Evolutionary conservation across 2,329 filamentous ascomycete genomes (phyloP).

Genomic region (Shiraia sp.): DNA sequence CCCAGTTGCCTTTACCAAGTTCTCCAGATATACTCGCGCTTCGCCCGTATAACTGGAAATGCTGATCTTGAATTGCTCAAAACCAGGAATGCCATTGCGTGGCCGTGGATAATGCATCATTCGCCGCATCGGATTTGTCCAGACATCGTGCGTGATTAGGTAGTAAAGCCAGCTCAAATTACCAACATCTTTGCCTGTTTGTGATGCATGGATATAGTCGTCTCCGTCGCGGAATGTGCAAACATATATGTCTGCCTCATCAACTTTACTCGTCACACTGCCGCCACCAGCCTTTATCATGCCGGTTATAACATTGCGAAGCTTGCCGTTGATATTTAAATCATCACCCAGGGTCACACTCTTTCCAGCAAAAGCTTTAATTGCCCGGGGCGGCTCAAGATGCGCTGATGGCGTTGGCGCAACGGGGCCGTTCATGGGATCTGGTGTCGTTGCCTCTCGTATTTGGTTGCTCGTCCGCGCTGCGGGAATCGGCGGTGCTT

Average conservation of each 20-base stretch:
- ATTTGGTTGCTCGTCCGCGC: conserved; percentile 54
- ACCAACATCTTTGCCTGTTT: conserved; percentile 79
- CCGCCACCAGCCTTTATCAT: conserved; percentile 76
- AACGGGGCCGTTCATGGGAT: conserved; percentile 28
- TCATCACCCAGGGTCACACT: conserved; percentile 78
- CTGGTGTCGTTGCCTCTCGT: conserved; percentile 39
- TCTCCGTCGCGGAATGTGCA: conserved; percentile 83
- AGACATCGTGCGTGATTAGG: conserved; percentile 84
- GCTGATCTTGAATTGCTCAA: conserved; percentile 76
- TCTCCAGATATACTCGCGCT: conserved; percentile 89
- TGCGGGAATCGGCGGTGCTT: conserved; percentile 34
- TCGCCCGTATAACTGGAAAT: conserved; percentile 97
- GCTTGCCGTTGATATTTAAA: conserved; percentile 68
- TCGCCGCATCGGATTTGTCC: conserved; percentile 81
- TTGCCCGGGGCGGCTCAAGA: conserved; percentile 30
- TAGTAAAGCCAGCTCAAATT: conserved; percentile 94
- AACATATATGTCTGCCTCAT: conserved; percentile 79
- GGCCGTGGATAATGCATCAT: conserved; percentile 90
- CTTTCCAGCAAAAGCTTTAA: conserved; percentile 73
- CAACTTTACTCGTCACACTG: conserved; percentile 64
- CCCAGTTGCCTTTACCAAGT: conserved; percentile 80
- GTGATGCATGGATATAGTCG: conserved; percentile 77
- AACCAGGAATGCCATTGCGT: conserved; percentile 75
- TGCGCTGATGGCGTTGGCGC: conserved; percentile 22
- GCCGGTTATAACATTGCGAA: conserved; percentile 68